Evolutionary conservation across 345 rosid genomes (phyloP), one percentile per base, ranked within the genome.

Genomic region (Salix arbutifolia): DNA sequence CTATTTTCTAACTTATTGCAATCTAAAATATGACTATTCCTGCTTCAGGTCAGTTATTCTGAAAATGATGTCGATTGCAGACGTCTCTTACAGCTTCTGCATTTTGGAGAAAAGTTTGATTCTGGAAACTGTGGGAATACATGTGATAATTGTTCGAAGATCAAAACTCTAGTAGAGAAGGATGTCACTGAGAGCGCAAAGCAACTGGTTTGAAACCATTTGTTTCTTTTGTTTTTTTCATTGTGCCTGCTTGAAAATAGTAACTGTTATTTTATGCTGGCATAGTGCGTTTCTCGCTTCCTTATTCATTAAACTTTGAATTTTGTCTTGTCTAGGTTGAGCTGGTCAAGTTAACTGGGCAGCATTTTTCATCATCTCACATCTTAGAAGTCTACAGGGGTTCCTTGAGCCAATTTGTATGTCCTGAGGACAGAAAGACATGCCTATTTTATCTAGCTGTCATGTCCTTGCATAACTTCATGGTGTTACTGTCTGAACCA

Each of bases 11-110:
- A 42, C 66, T 35, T 73, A 66, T 69, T 23, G 69, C 52, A 26
- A 5, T 62, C 16, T 74, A 71, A 75, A 74, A 65, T 78, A 67
- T 71, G 53, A 67, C 75, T 76, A 62, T 82, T 64, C 67, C 60
- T 74, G 67, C 80, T 87, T 81, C 96, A 96, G 99, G 94, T 96
- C 70, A 87, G 98, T 83, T 96, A 92, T 74, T 89, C 94, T 50
- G 98, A 96, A 88, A 96, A 93, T 80, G 91, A 96, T 81, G 96
- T 96, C 72, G 99, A 96, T 72, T 96, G 99, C 75, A 87, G 98
- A 80, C 97, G 99, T 58, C 85, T 86, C 73, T 87, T 96, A 70
- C 99, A 96, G 80, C 90, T 96, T 48, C 79, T 89, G 68, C 99
- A 96, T 88, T 92, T 96, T 62, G 99, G 99, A 73, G 99, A 96